These are phyloP conservation scores for Termitomyces sp. DNA, from an alignment of 768 basidiomycete genomes.

Conservation along the genomic window DNA sequence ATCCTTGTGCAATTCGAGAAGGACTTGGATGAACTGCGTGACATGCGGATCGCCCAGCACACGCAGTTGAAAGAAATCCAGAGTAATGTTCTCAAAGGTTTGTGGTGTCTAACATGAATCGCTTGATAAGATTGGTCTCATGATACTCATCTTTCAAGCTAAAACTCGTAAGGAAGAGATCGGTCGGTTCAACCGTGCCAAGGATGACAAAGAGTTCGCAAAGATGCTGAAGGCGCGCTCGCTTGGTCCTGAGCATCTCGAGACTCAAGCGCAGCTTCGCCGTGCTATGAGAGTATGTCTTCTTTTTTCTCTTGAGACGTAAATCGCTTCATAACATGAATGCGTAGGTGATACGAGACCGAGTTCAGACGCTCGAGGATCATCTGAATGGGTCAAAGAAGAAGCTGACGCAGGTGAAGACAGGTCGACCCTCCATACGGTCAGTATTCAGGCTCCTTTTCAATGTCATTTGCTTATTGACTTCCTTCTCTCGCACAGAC, in stretches of 20 bases:
- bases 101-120: conserved; percentile 13
- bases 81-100: conserved; percentile 68
- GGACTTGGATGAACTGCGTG: conserved; percentile 48
- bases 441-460: conserved; percentile 29
- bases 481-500: conserved; percentile 39
- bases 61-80: conserved; percentile 54
- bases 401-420: conserved; percentile 57
- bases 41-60: conserved; percentile 30
- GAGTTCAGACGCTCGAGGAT: conserved; percentile 78
- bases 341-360: conserved; percentile 61
- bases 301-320: neutral
- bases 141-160: conserved; percentile 41
- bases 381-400: conserved; percentile 70
- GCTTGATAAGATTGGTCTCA: neutral
- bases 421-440: conserved; percentile 65
- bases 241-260: conserved; percentile 87
- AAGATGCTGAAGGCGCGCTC: conserved; percentile 71
- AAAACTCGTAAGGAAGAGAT: conserved; percentile 84
- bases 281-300: conserved; percentile 64
- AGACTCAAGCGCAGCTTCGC: conserved; percentile 76
- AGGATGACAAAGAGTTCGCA: conserved; percentile 75
- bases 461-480: neutral
- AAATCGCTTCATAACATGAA: conserved; percentile 3
- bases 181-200: conserved; percentile 73
- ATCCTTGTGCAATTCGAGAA: conserved; percentile 45